phyloP scores from a whole-genome alignment of 768 basidiomycete genomes.

The Russula lepida region DNA sequence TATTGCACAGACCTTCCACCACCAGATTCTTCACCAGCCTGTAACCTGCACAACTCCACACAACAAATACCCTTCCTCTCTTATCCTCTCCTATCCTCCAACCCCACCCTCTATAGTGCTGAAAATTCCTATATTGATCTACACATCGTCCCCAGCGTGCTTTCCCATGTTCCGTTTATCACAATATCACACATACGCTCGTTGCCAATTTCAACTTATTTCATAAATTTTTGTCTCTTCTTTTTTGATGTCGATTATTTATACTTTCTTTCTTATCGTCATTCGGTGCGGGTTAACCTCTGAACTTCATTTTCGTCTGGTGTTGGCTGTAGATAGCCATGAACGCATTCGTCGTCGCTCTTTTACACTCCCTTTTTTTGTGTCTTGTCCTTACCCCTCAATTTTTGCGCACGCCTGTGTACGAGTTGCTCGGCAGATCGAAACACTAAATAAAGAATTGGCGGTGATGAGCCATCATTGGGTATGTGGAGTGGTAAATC shows the following conservation, averaged over 20 bases:
- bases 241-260: not conserved
- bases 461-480: not conserved
- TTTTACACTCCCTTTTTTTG: not conserved
- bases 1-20: not conserved
- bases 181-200: constrained; percentile 6
- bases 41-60: constrained; percentile 10
- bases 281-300: not conserved
- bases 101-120: not conserved
- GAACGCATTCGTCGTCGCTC: not conserved
- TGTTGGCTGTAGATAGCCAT: not conserved
- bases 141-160: not conserved
- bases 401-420: not conserved
- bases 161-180: not conserved
- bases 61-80: constrained; percentile 7
- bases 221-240: not conserved
- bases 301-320: not conserved
- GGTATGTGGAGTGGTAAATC: not conserved
- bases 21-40: constrained; percentile 1
- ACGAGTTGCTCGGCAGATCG: not conserved
- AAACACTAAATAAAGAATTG: not conserved
- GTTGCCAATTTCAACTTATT: constrained; percentile 6
- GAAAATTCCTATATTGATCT: constrained; percentile 9
- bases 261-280: not conserved
- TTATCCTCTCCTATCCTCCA: too few species aligned
- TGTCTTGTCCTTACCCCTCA: not conserved